Base-by-base conservation (phyloP, 352 stramenopile genomes). In the Albugo candida region DNA sequence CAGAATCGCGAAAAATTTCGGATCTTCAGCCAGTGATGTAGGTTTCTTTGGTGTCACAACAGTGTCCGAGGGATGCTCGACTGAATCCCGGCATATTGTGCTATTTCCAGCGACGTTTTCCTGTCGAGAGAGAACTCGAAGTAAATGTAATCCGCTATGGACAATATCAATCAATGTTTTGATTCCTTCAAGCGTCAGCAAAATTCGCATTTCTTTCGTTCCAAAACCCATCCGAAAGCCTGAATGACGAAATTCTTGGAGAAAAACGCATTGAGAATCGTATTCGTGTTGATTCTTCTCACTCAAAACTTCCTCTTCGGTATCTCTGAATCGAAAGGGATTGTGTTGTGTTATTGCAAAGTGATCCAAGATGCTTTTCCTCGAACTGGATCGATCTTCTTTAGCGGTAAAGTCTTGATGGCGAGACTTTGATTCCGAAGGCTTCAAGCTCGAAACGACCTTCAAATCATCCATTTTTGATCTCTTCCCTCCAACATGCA, bases 311-410 rank as follows among this genome's bases (percentile, higher is more conserved):
- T 43, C 38, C 8, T 43, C 43, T 6, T 80, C 66, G 0, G 65
- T 67, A 42, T 85, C 70, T 6, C 70, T 61, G 48, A 64, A 86
- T 34, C 55, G 67, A 47, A 75, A 86, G n/a, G 73, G 73, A 54
- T 86, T 83, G 44, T 81, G 59, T 31, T 83, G 63, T 18, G 56
- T 51, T 52, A 86, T 86, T 8, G 64, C 53, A 19, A 86, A 86
- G 50, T 75, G 70, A 13, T 86, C 71, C 18, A 86, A 49, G 19
- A 86, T 85, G 16, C 45, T 81, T 48, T 78, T 78, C 43, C 76
- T 81, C 21, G 41, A 19, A 3, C 38, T 3, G 3, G 38, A 24
- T 8, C 3, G 38, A 8, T 43, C 38, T 8, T 10, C 17, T 43
- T 31, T 31, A 10, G 24, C 8, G 8, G 24, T 8, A 31, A 31